Percentiles rank a stretch among this genome's conserved stretches.
Evolutionary conservation across 768 basidiomycete species (phyloP).

Genomic region (Cystofilobasidium capitatum): DNA sequence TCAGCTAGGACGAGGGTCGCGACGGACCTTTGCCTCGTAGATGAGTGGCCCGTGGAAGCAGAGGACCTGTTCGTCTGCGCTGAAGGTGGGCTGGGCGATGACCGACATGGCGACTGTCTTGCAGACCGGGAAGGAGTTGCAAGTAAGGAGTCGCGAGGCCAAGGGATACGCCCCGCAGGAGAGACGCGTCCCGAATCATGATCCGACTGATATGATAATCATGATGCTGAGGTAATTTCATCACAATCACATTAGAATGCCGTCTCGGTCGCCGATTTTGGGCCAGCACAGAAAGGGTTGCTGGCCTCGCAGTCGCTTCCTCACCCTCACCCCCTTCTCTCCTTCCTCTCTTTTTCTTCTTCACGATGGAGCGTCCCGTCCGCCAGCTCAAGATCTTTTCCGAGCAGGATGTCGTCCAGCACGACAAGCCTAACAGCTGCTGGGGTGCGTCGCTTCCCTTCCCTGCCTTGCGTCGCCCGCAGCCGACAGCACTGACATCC

Average conservation of each 20-base stretch:
- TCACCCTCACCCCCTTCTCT: neutral
- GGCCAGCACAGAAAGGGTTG: too few relatives aligned
- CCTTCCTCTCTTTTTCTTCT: neutral
- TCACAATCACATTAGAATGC: too few relatives aligned
- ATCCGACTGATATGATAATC: too few relatives aligned
- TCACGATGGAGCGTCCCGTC: neutral
- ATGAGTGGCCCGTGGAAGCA: slow-evolving; percentile 93
- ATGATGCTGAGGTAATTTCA: too few relatives aligned
- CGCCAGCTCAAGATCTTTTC: slow-evolving; percentile 3
- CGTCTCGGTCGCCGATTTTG: too few relatives aligned
- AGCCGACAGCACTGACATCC: too few relatives aligned
- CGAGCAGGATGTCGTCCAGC: neutral
- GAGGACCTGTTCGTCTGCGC: slow-evolving; percentile 65
- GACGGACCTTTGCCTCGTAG: slow-evolving; percentile 73
- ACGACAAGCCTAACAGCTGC: neutral
- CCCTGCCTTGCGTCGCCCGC: neutral
- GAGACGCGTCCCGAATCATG: too few relatives aligned
- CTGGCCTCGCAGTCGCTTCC: too few relatives aligned
- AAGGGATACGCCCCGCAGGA: too few relatives aligned
- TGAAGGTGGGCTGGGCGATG: slow-evolving; percentile 37
- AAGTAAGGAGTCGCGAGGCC: neutral
- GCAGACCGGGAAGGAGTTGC: neutral
- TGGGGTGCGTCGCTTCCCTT: neutral
- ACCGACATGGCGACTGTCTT: neutral
- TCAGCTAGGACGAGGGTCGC: neutral